Conservation (phyloP, 192 early-diverging fungal species). For the Podila clonocystis region DNA sequence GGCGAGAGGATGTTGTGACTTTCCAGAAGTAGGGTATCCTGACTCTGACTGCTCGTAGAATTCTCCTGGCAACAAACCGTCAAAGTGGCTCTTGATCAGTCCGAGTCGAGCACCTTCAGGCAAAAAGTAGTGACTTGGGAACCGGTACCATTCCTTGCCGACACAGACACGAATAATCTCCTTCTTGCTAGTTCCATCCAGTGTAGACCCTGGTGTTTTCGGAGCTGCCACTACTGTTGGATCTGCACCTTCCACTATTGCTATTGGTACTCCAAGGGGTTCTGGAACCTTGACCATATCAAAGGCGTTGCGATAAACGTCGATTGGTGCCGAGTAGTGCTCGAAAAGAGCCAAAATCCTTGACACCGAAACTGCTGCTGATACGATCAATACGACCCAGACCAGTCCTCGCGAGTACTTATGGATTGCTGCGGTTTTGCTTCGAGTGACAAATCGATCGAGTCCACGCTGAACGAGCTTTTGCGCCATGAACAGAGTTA, state of each 20-base stretch:
- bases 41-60: constrained; percentile 62
- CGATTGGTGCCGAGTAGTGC: constrained; percentile 83
- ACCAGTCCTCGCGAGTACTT: constrained; percentile 41
- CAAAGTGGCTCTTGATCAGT: constrained; percentile 77
- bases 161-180: constrained; percentile 74
- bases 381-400: constrained; percentile 55
- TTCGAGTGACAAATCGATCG: constrained; percentile 40
- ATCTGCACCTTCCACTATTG: constrained; percentile 30
- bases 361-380: constrained; percentile 67
- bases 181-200: not conserved
- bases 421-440: constrained; percentile 49
- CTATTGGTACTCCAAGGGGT: not conserved
- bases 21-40: constrained; percentile 13
- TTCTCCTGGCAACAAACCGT: constrained; percentile 85
- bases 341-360: constrained; percentile 73
- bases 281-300: constrained; percentile 30
- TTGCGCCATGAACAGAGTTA: constrained; percentile 64
- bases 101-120: constrained; percentile 75
- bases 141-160: constrained; percentile 96
- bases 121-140: constrained; percentile 91
- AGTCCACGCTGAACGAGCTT: constrained; percentile 53
- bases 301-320: constrained; percentile 64
- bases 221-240: constrained; percentile 14
- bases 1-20: constrained; percentile 17
- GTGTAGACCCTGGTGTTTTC: not conserved